A percentile compares a stretch with the other conserved stretches of the same genome.
phyloP scores from a whole-genome alignment of 2,329 filamentous ascomycete species.

The Pyricularia sp. region DNA sequence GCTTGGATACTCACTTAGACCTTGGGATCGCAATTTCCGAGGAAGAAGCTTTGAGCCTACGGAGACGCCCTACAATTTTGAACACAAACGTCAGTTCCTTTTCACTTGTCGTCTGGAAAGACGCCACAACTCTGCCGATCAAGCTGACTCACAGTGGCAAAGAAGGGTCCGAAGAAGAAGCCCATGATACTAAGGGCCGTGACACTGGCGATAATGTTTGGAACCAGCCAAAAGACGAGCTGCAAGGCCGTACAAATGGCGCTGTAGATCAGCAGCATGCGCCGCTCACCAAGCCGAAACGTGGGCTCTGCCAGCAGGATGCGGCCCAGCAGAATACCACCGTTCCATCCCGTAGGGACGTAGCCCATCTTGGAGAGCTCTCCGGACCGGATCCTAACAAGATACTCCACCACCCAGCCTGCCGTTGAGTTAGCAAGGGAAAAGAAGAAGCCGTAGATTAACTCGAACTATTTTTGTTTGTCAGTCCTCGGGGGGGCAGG shows the following conservation, averaged over 20 bases:
- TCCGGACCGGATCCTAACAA: conserved; percentile 45
- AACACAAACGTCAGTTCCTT: not conserved
- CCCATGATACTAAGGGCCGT: conserved; percentile 59
- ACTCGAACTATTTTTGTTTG: not conserved
- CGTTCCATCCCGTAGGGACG: conserved; percentile 46
- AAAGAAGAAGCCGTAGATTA: not conserved
- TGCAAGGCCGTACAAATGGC: conserved; percentile 49
- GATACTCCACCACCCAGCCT: conserved; percentile 54
- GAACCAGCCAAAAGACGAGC: conserved; percentile 71
- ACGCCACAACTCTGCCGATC: not conserved
- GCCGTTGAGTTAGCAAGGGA: not conserved
- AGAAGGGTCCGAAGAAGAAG: conserved; percentile 69
- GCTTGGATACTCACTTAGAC: conserved; percentile 41
- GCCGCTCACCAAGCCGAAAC: conserved; percentile 55
- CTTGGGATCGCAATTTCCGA: conserved; percentile 22
- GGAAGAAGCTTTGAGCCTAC: conserved; percentile 55
- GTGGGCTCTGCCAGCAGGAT: conserved; percentile 63
- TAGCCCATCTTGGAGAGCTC: conserved; percentile 46
- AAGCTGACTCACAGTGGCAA: conserved; percentile 20
- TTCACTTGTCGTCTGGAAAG: not conserved
- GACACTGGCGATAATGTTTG: conserved; percentile 61
- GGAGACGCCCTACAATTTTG: conserved; percentile 49
- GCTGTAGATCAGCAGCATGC: conserved; percentile 50
- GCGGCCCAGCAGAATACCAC: conserved; percentile 58
- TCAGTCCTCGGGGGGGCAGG: not conserved